Evolutionary conservation across 1,139 yeast genomes (phyloP), one percentile per base, ranked within the genome.

Genomic region (Candida sanyaensis): DNA sequence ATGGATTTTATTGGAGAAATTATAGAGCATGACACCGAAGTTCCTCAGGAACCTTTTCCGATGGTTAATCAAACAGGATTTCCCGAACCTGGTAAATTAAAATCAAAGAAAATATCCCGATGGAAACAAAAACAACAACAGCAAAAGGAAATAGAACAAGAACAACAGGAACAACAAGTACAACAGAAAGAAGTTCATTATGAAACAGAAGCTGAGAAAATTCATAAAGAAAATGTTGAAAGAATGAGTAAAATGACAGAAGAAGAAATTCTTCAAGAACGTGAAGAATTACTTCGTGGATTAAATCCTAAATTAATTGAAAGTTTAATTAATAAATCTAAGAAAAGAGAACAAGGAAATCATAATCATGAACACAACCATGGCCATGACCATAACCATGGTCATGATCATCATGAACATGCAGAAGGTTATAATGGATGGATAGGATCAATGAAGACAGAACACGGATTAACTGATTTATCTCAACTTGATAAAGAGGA

Each of bases 1-100:
- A 86, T 87, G 93, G 88, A 86, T 64, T 71, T 84, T 55, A 69
- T 87, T 17, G 89, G 90, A 8, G 96, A 88, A 50, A 86, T 88
- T 40, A 83, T 88, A 7, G 96, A 88, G 64, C 83, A 77, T 50
- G 86, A 84, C 33, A 70, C 71, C 0, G 68, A 57, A 21, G 66
- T 68, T 2, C 75, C 78, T 0, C 61, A 60, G 39, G 67, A 61
- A 12, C 53, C 55, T 12, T 26, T 43, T 10, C 59, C 64, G 8
- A 49, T 49, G 1, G 54, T 55, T 6, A 51, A 53, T 39, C 21
- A 44, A 5, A 49, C 60, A 38, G 84, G 84, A 33, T 80, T 78
- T 54, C 84, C 84, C 0, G 64, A 59, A 33, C 68, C 73, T 21
- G 64, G 56, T 10, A 62, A 53, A 39, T 53, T 63, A 34, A 63